phyloP scores from a whole-genome alignment of 257 asterid genomes.

The Asclepias syriaca region DNA sequence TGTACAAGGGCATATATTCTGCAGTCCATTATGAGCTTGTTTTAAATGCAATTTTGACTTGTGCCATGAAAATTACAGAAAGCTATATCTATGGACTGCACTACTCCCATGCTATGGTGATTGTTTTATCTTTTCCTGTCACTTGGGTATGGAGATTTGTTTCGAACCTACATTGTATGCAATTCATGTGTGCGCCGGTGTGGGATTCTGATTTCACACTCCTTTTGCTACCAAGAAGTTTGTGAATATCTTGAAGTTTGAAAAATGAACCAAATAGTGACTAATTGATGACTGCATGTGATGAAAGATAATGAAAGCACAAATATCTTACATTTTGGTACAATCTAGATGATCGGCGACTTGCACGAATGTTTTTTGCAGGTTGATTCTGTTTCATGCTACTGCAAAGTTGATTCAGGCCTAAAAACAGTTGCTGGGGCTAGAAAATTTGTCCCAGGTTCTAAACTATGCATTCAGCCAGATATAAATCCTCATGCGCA shows the following conservation, averaged over 20 bases:
- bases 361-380: constrained; percentile 13
- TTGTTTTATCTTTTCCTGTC: constrained; percentile 2
- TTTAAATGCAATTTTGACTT: not conserved
- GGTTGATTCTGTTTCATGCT: constrained; percentile 51
- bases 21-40: not conserved
- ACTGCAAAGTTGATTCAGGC: constrained; percentile 48
- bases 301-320: not conserved
- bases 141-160: not conserved
- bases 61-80: not conserved
- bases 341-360: not conserved
- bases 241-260: not conserved
- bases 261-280: not conserved
- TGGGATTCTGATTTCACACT: not conserved
- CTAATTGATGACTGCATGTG: not conserved
- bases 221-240: not conserved
- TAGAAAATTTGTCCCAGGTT: constrained; percentile 44
- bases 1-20: not conserved
- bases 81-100: not conserved
- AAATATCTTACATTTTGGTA: not conserved
- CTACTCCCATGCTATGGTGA: not conserved
- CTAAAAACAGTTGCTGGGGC: constrained; percentile 47
- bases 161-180: not conserved
- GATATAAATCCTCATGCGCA: constrained; percentile 49
- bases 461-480: constrained; percentile 47
- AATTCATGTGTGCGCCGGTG: not conserved